phyloP scores from a whole-genome alignment of 139 green algal genomes.

The Tetraselmis striata region DNA sequence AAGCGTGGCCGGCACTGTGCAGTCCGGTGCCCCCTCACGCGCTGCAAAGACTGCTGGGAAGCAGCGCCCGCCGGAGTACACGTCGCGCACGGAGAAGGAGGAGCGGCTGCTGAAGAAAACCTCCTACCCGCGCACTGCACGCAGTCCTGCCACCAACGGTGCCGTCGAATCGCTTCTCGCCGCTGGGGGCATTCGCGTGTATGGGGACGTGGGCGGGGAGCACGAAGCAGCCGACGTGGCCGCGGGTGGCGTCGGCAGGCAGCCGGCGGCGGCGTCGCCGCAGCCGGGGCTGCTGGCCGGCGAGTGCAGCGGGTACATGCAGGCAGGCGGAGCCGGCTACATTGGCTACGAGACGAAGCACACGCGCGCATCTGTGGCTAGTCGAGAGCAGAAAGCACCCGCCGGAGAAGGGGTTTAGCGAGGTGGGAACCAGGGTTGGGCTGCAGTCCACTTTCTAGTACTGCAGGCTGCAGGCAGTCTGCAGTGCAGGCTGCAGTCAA shows the following conservation, averaged over 20 bases:
- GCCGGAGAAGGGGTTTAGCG: not conserved
- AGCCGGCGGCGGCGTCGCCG: not conserved
- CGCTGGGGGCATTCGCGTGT: not conserved
- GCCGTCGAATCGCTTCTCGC: not conserved
- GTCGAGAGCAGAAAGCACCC: not conserved
- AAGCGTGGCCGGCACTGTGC: too few species aligned
- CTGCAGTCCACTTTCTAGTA: too few species aligned
- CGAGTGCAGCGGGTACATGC: not conserved
- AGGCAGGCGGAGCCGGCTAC: not conserved
- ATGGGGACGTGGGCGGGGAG: not conserved
- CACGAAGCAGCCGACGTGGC: too few species aligned
- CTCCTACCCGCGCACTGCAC: not conserved
- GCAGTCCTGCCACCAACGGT: not conserved
- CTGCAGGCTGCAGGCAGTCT: too few species aligned
- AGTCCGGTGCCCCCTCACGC: too few species aligned
- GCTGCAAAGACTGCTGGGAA: too few species aligned
- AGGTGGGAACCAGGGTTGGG: too few species aligned
- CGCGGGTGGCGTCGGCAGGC: not conserved
- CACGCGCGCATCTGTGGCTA: not conserved
- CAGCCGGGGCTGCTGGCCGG: too few species aligned
- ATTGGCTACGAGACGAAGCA: not conserved
- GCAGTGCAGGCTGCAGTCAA: too few species aligned
- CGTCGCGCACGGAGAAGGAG: not conserved
- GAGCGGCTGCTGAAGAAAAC: not conserved
- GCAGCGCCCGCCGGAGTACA: too few species aligned